Base-by-base conservation (phyloP, 345 rosid genomes). In the Sisymbrium irio region DNA sequence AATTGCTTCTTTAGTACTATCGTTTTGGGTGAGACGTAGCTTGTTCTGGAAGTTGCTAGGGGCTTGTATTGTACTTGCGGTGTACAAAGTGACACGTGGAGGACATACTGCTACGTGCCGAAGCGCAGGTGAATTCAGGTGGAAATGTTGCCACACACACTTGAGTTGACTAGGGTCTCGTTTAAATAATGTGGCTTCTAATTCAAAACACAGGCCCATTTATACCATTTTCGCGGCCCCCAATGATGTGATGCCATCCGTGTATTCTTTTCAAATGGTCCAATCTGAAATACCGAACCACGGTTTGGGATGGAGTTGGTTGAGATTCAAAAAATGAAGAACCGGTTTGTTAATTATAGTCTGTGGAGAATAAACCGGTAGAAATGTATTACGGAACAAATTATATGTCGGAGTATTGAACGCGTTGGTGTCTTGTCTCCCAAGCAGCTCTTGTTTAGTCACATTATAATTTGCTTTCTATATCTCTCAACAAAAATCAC, bases 21-120 rank as follows among this genome's bases (percentile, higher is more conserved):
- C 12, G 58, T 69, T 44, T 30, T 67, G 35, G 58, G 37, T 53
- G 51, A 25, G 70, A 1, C n/a, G 67, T 77, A 70, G 76, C 80
- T 70, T 77, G 80, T 45, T 77, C 80, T 71, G 68, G 80, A 71
- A 77, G 80, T 70, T 64, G 47, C 66, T 39, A 54, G 62, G 72
- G 37, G 37, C 28, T 69, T 30, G 30, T 67, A 40, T 67, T 10
- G 47, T 39, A 39, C 30, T 71, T 47, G 80, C 44, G 76, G 76
- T 71, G 19, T 57, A 39, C 7, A 64, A 56, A 0, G 7, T 20
- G 71, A 25, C 76, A 77, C 76, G 76, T 70, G 72, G 44, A 46
- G 6, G 7, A 18, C 19, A 5, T 60, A 8, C 6, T 68, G 74
- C 63, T 65, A 69, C 79, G 79, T 76, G 79, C 10, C 69, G 36